Evolutionary conservation across 768 basidiomycete species (phyloP), one percentile per base, ranked within the genome.

Genomic region (Macrolepiota albuminosa): DNA sequence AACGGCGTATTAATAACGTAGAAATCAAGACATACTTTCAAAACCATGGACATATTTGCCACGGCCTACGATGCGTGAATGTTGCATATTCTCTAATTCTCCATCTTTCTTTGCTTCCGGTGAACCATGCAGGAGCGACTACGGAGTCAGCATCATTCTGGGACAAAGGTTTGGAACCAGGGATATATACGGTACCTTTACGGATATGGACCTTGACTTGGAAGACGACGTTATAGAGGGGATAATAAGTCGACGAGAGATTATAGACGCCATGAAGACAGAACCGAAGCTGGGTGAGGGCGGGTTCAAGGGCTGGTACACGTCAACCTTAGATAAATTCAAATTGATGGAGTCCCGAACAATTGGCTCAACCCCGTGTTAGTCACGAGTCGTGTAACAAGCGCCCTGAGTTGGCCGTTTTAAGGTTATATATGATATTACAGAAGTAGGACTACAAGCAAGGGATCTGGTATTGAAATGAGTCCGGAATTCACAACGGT

Each of bases 41-140:
- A 96, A 86, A 13, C 87, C 91, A 71, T 96, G 94, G 37, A 95
- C 82, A 70, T 95, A 95, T 80, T 98, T 98, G 49, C 95, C 93
- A 60, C 96, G 79, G 37, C 92, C 96, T 43, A 99, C 89, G 8
- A 95, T 75, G 66, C 86, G 82, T 2, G 93, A 95, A 71, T 98
- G 95, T 68, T 95, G 91, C 58, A 84, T 83, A 48, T 82, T 75
- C 59, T 89, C 87, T 40, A 84, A 74, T 53, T 91, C 90, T 43
- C 93, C 91, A 47, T 87, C 91, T 67, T 82, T 80, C 74, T 91
- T 89, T 48, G 95, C 95, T 68, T 94, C 87, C 49, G 87, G 86
- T 34, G 93, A 95, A n/a, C 97, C 97, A 73, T 98, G 95, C 59
- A 99, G 77, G 57, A 99, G 71, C 21, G 89, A 84, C 93, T 95